A percentile compares a stretch with the other conserved stretches of the same genome.
phyloP scores from a whole-genome alignment of 2,329 filamentous ascomycete genomes.

The Alternaria sp. region DNA sequence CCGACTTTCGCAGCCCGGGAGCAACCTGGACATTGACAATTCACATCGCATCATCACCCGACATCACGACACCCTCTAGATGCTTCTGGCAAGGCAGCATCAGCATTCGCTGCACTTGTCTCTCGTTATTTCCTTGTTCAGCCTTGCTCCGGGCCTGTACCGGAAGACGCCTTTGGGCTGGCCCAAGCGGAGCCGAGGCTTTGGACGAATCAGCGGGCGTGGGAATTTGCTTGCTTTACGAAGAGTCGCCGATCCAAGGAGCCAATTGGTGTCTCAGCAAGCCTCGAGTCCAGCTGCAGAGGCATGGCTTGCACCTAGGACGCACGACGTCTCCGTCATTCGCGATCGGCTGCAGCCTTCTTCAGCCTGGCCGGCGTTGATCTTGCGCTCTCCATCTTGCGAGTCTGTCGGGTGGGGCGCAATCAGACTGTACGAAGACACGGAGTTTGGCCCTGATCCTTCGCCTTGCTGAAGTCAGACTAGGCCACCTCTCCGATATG shows the following conservation, averaged over 20 bases:
- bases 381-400: constrained; percentile 23
- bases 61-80: constrained; percentile 8
- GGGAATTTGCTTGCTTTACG: constrained; percentile 36
- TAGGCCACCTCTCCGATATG: constrained; percentile 27
- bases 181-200: constrained; percentile 32
- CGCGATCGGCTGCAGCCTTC: constrained; percentile 16
- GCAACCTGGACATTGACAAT: not conserved
- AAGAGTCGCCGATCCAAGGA: constrained; percentile 33
- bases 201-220: constrained; percentile 34
- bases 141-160: constrained; percentile 36
- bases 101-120: constrained; percentile 16
- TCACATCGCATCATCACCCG: constrained; percentile 11
- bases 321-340: constrained; percentile 11
- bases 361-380: constrained; percentile 5
- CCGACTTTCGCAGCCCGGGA: constrained; percentile 8
- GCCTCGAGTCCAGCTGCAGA: constrained; percentile 22
- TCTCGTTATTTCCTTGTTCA: constrained; percentile 25
- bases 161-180: constrained; percentile 32
- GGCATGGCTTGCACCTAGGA: constrained; percentile 19
- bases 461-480: constrained; percentile 19
- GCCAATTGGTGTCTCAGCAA: constrained; percentile 31
- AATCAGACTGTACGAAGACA: constrained; percentile 20
- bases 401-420: constrained; percentile 19
- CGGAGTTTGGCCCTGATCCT: constrained; percentile 8
- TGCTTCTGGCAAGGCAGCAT: constrained; percentile 20